Conservation (phyloP, 495 filamentous ascomycete genomes). For the Aspergillus cristatus region DNA sequence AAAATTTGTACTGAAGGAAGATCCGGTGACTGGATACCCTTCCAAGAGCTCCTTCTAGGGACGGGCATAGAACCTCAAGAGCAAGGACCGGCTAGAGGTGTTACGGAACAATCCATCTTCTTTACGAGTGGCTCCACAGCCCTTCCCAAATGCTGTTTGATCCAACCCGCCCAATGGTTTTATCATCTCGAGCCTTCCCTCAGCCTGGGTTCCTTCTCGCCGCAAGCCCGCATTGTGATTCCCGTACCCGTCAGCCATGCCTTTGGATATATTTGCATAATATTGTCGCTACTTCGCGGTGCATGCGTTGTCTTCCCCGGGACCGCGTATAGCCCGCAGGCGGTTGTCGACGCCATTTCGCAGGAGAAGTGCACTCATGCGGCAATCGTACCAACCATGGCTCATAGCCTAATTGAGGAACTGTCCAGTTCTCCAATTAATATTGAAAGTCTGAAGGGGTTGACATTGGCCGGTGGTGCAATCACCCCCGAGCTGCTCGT, state of each 20-base stretch:
- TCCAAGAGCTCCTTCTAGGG: not conserved
- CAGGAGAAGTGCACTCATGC: constrained; percentile 20
- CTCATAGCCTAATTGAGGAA: constrained; percentile 12
- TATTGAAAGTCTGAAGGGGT: constrained; percentile 12
- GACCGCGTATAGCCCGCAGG: constrained; percentile 19
- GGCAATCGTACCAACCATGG: constrained; percentile 27
- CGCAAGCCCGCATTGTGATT: constrained; percentile 17
- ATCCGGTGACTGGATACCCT: not conserved
- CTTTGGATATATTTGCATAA: constrained; percentile 21
- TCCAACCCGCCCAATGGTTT: constrained; percentile 4
- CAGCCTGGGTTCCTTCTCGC: constrained; percentile 1
- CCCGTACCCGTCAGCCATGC: constrained; percentile 29
- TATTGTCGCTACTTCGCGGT: constrained; percentile 20
- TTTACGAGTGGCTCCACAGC: constrained; percentile 36
- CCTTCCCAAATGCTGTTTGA: constrained; percentile 30
- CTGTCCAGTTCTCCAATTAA: constrained; percentile 1
- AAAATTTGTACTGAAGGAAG: not conserved
- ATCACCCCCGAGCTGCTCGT: constrained; percentile 19
- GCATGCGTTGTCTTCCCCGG: constrained; percentile 22
- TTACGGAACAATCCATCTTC: constrained; percentile 14
- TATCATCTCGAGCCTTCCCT: not conserved
- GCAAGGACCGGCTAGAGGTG: no score
- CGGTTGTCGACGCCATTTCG: constrained; percentile 19
- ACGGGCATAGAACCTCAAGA: not conserved
- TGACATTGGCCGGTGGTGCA: constrained; percentile 21